Evolutionary conservation across 345 rosid genomes (phyloP).

Genomic region (Luvunga scandens): DNA sequence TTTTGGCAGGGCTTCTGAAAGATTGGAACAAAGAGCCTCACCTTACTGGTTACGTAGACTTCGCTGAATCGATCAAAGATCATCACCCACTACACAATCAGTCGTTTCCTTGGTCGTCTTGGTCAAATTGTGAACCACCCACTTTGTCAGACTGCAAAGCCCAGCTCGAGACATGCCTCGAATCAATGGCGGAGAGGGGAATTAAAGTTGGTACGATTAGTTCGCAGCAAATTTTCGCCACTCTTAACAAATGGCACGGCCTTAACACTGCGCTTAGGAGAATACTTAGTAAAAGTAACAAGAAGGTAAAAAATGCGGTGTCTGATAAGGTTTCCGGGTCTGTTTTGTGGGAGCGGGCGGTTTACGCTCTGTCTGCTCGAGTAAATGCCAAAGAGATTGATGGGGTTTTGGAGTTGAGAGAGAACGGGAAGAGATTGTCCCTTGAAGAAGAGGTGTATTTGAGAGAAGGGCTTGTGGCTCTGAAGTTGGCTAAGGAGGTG

Average conservation of each 20-base stretch:
- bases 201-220: slow-evolving; percentile 68
- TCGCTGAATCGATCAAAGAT: slow-evolving; percentile 72
- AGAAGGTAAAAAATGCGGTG: slow-evolving; percentile 30
- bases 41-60: slow-evolving; percentile 81
- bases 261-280: slow-evolving; percentile 58
- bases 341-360: slow-evolving; percentile 75
- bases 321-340: slow-evolving; percentile 53
- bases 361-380: slow-evolving; percentile 64
- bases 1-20: slow-evolving; percentile 59
- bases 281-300: slow-evolving; percentile 27
- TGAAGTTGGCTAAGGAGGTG: slow-evolving; percentile 85
- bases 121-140: slow-evolving; percentile 74
- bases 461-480: slow-evolving; percentile 65
- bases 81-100: slow-evolving; percentile 65
- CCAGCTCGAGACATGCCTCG: slow-evolving; percentile 90
- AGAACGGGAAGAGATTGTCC: slow-evolving; percentile 52
- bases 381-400: slow-evolving; percentile 74
- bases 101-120: slow-evolving; percentile 86
- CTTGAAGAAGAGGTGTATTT: slow-evolving; percentile 77
- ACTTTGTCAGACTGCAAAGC: slow-evolving; percentile 49
- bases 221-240: slow-evolving; percentile 71
- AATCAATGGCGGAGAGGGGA: slow-evolving; percentile 72
- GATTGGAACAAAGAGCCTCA: slow-evolving; percentile 93
- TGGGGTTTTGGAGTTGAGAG: slow-evolving; percentile 49
- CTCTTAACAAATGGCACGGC: slow-evolving; percentile 86